These are phyloP conservation scores for Penicillium brevicompactum DNA, from an alignment of 2,329 filamentous ascomycete genomes.

Conservation along the genomic window DNA sequence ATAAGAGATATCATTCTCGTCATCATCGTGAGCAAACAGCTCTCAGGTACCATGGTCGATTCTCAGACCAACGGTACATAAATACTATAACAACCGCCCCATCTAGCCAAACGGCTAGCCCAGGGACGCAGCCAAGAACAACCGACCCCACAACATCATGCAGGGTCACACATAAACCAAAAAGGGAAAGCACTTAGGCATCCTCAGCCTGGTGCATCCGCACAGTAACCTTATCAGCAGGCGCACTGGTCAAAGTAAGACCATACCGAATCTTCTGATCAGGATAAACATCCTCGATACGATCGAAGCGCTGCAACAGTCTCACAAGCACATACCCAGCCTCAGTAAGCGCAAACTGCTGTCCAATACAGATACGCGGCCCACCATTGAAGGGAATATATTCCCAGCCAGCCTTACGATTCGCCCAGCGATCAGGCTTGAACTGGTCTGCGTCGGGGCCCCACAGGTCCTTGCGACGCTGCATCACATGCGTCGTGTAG, in stretches of 20 bases:
- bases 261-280: slow-evolving; percentile 22
- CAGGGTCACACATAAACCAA: neutral
- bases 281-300: slow-evolving; percentile 50
- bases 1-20: neutral
- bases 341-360: slow-evolving; percentile 80
- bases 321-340: slow-evolving; percentile 67
- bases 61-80: neutral
- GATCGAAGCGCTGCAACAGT: slow-evolving; percentile 71
- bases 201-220: slow-evolving; percentile 31
- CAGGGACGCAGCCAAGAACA: neutral
- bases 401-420: slow-evolving; percentile 65
- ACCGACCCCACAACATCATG: neutral
- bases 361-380: slow-evolving; percentile 73
- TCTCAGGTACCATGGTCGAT: neutral
- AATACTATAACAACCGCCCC: neutral
- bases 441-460: slow-evolving; percentile 55
- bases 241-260: slow-evolving; percentile 29
- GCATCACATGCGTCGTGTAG: slow-evolving; percentile 73
- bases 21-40: neutral
- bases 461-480: slow-evolving; percentile 62
- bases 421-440: slow-evolving; percentile 70
- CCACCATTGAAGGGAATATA: slow-evolving; percentile 78
- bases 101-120: neutral
- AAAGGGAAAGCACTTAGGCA: slow-evolving; percentile 2
- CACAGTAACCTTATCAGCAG: slow-evolving; percentile 33